A percentile compares a stretch with the other conserved stretches of the same genome.
These are phyloP conservation scores for Xylaria arbuscula DNA, from an alignment of 2,329 filamentous ascomycete genomes.

Conservation along the genomic window DNA sequence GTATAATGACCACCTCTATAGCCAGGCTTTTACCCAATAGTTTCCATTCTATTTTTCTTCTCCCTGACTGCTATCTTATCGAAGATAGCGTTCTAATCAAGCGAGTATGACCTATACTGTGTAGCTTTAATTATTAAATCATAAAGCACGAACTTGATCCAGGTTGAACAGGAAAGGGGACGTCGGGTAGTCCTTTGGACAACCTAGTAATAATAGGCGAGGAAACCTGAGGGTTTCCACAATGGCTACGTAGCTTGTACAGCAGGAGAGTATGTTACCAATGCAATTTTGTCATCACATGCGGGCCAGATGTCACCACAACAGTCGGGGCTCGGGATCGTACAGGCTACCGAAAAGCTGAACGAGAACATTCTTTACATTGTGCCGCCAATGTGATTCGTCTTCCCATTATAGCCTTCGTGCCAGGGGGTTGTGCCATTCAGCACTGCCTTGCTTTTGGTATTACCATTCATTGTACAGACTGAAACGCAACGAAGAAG, in stretches of 20 bases:
- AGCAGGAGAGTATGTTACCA: neutral
- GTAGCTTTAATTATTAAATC: neutral
- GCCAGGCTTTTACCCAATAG: too few species aligned
- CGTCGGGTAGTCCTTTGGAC: neutral
- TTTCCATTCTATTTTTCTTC: too few species aligned
- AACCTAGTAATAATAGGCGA: neutral
- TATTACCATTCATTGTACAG: neutral
- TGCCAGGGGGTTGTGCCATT: neutral
- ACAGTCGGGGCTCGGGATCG: neutral
- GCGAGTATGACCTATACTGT: neutral
- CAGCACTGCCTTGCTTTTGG: neutral
- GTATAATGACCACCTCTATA: too few species aligned
- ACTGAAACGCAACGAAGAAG: neutral
- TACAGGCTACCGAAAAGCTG: neutral
- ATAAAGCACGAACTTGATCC: neutral
- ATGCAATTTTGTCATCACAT: neutral
- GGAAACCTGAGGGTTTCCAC: too few species aligned
- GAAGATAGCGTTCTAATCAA: neutral
- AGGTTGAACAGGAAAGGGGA: neutral
- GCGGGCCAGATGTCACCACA: neutral
- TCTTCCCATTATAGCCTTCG: neutral
- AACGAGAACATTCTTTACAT: neutral
- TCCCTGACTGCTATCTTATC: too few species aligned
- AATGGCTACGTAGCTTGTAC: neutral
- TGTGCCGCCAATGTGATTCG: neutral